phyloP scores from a whole-genome alignment of 75 land plant genomes.

The Sequoia sempervirens region DNA sequence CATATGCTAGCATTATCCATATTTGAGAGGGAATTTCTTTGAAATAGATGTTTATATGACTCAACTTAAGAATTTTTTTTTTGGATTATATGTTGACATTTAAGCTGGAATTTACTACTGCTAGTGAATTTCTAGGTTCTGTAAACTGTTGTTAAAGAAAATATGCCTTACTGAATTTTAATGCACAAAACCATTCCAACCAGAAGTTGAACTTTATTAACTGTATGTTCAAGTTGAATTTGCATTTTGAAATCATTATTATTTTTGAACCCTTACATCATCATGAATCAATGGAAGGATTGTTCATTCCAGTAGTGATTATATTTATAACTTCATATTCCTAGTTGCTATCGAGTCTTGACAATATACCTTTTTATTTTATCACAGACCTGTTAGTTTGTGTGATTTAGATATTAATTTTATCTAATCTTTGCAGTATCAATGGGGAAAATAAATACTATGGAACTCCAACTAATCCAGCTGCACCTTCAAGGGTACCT shows the following conservation, averaged over 20 bases:
- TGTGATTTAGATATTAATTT: background rate
- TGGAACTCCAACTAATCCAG: conserved; percentile 81
- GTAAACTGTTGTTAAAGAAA: background rate
- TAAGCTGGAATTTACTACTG: background rate
- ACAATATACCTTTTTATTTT: background rate
- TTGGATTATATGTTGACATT: background rate
- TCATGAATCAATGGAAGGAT: background rate
- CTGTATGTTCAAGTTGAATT: background rate
- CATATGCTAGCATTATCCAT: background rate
- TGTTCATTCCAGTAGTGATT: background rate
- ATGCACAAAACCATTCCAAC: background rate
- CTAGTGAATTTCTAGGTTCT: background rate
- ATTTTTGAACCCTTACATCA: background rate
- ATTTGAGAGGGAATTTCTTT: background rate
- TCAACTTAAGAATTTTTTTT: background rate
- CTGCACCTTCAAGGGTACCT: conserved; percentile 49
- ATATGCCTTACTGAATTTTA: background rate
- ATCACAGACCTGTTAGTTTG: background rate
- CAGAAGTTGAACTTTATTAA: too few relatives aligned
- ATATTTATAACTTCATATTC: background rate
- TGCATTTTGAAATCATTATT: background rate
- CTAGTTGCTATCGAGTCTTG: background rate
- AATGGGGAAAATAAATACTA: conserved; percentile 68
- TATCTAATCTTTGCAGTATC: conserved; percentile 31
- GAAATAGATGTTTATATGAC: background rate